Conservation (phyloP, 1,284 basidiomycete species). For the Leccinum insolens region DNA sequence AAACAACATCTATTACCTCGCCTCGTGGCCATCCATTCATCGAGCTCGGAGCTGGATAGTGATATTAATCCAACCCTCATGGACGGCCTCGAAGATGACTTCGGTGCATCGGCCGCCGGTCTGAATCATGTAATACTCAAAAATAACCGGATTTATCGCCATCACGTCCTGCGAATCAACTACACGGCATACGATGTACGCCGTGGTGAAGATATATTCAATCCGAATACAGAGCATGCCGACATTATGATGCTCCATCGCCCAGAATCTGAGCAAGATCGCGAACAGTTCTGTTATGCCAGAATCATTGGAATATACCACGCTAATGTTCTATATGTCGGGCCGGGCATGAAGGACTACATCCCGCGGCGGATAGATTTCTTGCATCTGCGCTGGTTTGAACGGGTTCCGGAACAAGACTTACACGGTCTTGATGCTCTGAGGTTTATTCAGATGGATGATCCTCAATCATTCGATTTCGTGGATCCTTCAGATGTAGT, state of each 20-base stretch:
- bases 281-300: not conserved
- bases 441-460: not conserved
- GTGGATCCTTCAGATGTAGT: not conserved
- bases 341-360: not conserved
- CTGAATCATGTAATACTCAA: conserved; percentile 2
- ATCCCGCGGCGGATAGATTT: not conserved
- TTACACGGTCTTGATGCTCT: not conserved
- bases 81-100: not conserved
- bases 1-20: not conserved
- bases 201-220: not conserved
- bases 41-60: not conserved
- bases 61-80: not conserved
- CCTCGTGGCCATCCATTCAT: not conserved
- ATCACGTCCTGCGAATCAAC: not conserved
- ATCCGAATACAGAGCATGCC: not conserved
- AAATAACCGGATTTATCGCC: not conserved
- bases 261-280: not conserved
- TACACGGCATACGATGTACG: not conserved
- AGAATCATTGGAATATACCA: not conserved
- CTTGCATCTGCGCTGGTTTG: not conserved
- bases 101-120: not conserved
- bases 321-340: not conserved
- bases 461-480: not conserved
- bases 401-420: not conserved
- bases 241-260: not conserved